phyloP scores from a whole-genome alignment of 345 rosid genomes.

The Aethionema arabicum region DNA sequence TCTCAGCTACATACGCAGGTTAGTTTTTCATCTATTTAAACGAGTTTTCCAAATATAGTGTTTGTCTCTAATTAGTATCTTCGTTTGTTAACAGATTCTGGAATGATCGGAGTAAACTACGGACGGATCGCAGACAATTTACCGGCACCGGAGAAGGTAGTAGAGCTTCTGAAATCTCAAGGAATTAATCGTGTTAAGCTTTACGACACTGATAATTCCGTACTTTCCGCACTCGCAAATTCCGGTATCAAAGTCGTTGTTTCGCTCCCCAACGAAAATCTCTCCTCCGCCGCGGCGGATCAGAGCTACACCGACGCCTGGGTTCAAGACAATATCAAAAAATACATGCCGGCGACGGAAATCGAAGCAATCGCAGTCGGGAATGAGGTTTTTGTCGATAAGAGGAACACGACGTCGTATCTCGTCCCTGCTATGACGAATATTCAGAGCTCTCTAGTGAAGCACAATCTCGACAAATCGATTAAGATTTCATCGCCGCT shows the following conservation, averaged over 20 bases:
- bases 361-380: constrained; percentile 89
- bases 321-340: constrained; percentile 64
- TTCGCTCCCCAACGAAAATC: constrained; percentile 78
- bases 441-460: constrained; percentile 57
- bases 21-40: neutral
- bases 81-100: constrained; percentile 42
- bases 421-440: constrained; percentile 89
- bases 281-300: constrained; percentile 61
- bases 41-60: neutral
- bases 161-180: constrained; percentile 58
- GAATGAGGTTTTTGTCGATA: constrained; percentile 85
- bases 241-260: constrained; percentile 67
- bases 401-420: constrained; percentile 55
- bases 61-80: neutral
- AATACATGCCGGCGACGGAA: constrained; percentile 55
- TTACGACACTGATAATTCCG: constrained; percentile 69
- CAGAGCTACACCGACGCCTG: constrained; percentile 76
- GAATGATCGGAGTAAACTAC: constrained; percentile 74
- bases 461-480: constrained; percentile 46
- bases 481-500: constrained; percentile 76
- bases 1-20: constrained; percentile 47
- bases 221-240: constrained; percentile 61
- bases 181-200: constrained; percentile 63
- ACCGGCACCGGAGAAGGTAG: constrained; percentile 69
- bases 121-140: constrained; percentile 77